Conservation (phyloP, 352 stramenopile species). For the Aphanomyces cochlioides region DNA sequence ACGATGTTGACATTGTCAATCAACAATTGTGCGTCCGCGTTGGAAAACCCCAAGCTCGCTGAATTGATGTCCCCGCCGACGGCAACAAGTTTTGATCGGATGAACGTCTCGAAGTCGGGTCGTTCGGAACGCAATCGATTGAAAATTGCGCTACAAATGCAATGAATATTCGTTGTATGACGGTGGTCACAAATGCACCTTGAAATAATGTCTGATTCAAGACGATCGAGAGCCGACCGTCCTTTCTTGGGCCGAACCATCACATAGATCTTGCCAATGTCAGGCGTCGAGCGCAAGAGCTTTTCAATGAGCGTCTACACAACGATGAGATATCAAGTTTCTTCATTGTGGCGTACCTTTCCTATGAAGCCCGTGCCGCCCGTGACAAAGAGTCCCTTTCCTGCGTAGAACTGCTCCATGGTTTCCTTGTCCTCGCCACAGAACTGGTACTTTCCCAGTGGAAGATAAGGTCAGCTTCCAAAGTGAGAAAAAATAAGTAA, state of each 20-base stretch:
- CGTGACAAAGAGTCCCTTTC: constrained; percentile 77
- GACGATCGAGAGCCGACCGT: constrained; percentile 42
- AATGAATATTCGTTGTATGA: constrained; percentile 8
- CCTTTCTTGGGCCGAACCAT: constrained; percentile 78
- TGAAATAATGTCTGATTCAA: constrained; percentile 73
- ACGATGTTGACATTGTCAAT: constrained; percentile 53
- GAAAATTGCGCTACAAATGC: constrained; percentile 56
- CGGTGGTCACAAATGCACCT: constrained; percentile 33
- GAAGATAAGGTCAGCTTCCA: neutral
- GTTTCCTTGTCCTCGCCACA: constrained; percentile 7
- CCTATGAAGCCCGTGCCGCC: constrained; percentile 82
- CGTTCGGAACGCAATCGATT: constrained; percentile 57
- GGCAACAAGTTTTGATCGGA: constrained; percentile 53
- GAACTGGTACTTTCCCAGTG: neutral
- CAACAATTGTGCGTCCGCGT: constrained; percentile 44
- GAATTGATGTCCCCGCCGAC: constrained; percentile 70
- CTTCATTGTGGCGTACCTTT: constrained; percentile 45
- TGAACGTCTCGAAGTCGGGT: constrained; percentile 48
- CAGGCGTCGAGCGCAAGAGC: constrained; percentile 57
- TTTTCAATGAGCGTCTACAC: constrained; percentile 74
- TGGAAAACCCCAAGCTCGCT: constrained; percentile 53
- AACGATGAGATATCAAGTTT: neutral
- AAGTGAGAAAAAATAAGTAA: neutral
- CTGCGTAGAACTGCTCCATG: constrained; percentile 58
- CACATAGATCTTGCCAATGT: constrained; percentile 65